Percentiles rank a stretch among this genome's conserved stretches.
Conservation (phyloP, 2,329 filamentous ascomycete species). For the Aspergillus sp. region DNA sequence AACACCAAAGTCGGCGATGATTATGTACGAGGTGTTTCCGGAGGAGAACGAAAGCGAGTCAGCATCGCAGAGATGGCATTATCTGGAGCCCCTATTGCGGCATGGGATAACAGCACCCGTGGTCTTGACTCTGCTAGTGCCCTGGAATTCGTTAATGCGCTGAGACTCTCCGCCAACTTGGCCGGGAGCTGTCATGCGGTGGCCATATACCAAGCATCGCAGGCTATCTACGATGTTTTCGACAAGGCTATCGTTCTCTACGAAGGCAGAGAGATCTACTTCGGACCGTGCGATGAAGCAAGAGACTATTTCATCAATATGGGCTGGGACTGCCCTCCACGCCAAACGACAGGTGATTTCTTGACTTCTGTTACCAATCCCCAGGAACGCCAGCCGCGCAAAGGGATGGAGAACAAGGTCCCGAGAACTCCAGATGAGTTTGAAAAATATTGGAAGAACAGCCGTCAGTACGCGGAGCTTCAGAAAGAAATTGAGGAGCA, state of each 20-base stretch:
- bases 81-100: conserved; percentile 32
- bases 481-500: conserved; percentile 34
- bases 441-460: conserved; percentile 49
- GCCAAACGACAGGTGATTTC: conserved; percentile 69
- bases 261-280: conserved; percentile 75
- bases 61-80: conserved; percentile 41
- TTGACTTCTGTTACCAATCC: conserved; percentile 68
- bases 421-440: conserved; percentile 70
- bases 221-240: conserved; percentile 59
- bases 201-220: conserved; percentile 56
- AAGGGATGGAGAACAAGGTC: conserved; percentile 60
- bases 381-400: conserved; percentile 52
- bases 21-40: conserved; percentile 60
- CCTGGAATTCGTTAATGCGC: conserved; percentile 55
- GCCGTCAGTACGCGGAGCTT: conserved; percentile 28
- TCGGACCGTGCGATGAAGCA: conserved; percentile 60
- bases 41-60: conserved; percentile 61
- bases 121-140: conserved; percentile 58
- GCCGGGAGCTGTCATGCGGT: conserved; percentile 52
- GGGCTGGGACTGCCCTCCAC: conserved; percentile 65
- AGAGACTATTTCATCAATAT: conserved; percentile 65
- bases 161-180: conserved; percentile 51
- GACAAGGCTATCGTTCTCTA: conserved; percentile 74
- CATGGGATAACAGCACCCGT: conserved; percentile 50
- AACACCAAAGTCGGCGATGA: conserved; percentile 54